Conservation (phyloP, 768 basidiomycete genomes). For the Xerocomellus intermedius region DNA sequence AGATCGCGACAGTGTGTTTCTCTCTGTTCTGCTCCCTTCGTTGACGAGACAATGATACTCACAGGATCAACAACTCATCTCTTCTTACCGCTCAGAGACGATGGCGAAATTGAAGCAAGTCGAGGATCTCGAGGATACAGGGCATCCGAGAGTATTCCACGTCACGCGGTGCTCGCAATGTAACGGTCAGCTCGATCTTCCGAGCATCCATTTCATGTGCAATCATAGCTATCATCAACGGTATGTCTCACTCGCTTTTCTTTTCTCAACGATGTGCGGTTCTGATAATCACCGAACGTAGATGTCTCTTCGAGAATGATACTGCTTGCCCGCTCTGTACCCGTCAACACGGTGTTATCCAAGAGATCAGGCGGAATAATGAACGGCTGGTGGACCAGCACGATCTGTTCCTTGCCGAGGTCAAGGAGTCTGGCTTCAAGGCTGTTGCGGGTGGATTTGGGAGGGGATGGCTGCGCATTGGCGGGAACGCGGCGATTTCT, state of each 20-base stretch:
- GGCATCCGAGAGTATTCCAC: constrained; percentile 86
- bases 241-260: constrained; percentile 24
- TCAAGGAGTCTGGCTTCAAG: constrained; percentile 66
- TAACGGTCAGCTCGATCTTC: constrained; percentile 86
- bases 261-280: neutral
- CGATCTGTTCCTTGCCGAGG: constrained; percentile 75
- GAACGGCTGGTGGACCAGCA: constrained; percentile 80
- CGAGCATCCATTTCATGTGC: constrained; percentile 97
- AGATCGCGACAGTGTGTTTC: constrained; percentile 73
- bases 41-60: neutral
- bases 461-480: constrained; percentile 50
- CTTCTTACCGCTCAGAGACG: constrained; percentile 89
- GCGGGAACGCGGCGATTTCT: neutral
- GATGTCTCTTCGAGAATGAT: constrained; percentile 87
- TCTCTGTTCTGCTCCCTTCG: neutral
- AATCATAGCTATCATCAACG: constrained; percentile 95
- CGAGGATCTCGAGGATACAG: constrained; percentile 72
- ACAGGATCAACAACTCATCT: constrained; percentile 82
- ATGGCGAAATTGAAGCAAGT: constrained; percentile 77
- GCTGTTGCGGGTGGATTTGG: constrained; percentile 71
- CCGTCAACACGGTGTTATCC: constrained; percentile 81
- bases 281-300: constrained; percentile 28
- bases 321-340: constrained; percentile 89
- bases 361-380: constrained; percentile 87
- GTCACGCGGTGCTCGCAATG: constrained; percentile 92